Evolutionary conservation across 225 moss, liverwort and hornwort species (phyloP), one percentile per base, ranked within the genome.

Genomic region (Pseudoscleropodium purum): DNA sequence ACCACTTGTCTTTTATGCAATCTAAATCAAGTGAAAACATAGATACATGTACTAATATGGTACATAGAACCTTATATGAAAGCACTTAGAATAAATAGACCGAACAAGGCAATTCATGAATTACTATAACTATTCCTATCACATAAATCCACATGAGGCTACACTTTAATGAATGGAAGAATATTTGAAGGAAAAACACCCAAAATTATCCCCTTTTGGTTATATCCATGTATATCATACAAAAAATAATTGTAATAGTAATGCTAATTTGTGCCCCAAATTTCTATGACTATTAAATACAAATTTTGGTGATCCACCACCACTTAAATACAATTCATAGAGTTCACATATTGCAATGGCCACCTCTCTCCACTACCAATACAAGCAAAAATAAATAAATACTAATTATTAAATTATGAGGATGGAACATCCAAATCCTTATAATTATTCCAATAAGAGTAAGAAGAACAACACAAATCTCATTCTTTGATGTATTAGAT

Each of bases 31-130:
- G 5, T 66, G 19, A 18, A 34, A 10, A 18, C 18, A 34, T 18
- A 2, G 5, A 66, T 10, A 36, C 7, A 36, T 19, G 18, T 66
- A 19, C 10, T 36, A 66, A 17, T 66, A 19, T 19, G 5, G 66
- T 66, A 0, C 3, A 36, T 36, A 10, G 10, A 66, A 66, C 36
- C 66, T 5, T 1, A 34, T 19, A 10, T 18, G 36, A 33, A 66
- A 63, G 31, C 5, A 16, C 17, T 8, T 8, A 66, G 36, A 10
- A 66, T 19, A 66, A 66, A 36, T 1, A 66, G 0, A 36, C 1
- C 7, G 24, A 8, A n/a, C 0, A 24, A 24, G 13, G 4, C 1
- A n/a, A 0, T n/a, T 69, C 23, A 69, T 11, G 1, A 68, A n/a
- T 68, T 23, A 68, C 4, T 0, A 12, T 36, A 37, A 23, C 6